phyloP scores from a whole-genome alignment of 495 filamentous ascomycete genomes.

The Trichoderma erinaceum region DNA sequence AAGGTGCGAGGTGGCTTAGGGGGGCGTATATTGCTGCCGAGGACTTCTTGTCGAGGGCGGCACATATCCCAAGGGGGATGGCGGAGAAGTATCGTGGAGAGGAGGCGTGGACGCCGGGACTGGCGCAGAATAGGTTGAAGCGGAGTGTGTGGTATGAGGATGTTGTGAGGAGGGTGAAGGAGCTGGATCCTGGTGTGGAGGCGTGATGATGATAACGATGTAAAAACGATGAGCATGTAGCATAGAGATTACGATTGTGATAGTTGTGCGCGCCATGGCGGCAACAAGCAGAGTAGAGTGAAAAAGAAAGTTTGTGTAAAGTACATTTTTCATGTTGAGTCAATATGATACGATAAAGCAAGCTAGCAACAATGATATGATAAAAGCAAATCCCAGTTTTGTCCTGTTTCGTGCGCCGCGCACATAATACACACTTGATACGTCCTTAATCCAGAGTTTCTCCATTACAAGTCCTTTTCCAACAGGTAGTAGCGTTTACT shows the following conservation, averaged over 20 bases:
- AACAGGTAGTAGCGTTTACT: conserved; percentile 30
- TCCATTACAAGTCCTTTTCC: conserved; percentile 5
- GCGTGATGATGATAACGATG: not conserved
- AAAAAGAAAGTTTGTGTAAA: not conserved
- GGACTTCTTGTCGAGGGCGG: conserved; percentile 45
- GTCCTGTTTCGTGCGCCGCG: not conserved
- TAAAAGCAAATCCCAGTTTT: conserved; percentile 1
- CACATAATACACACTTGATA: not conserved
- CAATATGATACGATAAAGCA: not conserved
- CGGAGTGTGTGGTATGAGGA: not conserved
- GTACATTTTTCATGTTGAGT: not conserved
- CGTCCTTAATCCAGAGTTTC: not conserved
- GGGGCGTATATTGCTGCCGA: conserved; percentile 78
- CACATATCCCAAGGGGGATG: not conserved
- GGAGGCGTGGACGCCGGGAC: not conserved
- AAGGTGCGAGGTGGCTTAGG: conserved; percentile 70
- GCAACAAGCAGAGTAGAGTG: not conserved
- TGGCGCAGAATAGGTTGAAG: not conserved
- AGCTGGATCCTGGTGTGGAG: not conserved
- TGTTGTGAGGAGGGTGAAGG: not conserved
- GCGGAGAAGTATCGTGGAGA: conserved; percentile 10
- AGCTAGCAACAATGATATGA: not conserved
- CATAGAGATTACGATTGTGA: no score
- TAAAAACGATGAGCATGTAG: not conserved
- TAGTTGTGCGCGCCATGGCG: no score